Evolutionary conservation across 345 rosid species (phyloP), one percentile per base, ranked within the genome.

Genomic region (Eucalyptus cladocalyx): DNA sequence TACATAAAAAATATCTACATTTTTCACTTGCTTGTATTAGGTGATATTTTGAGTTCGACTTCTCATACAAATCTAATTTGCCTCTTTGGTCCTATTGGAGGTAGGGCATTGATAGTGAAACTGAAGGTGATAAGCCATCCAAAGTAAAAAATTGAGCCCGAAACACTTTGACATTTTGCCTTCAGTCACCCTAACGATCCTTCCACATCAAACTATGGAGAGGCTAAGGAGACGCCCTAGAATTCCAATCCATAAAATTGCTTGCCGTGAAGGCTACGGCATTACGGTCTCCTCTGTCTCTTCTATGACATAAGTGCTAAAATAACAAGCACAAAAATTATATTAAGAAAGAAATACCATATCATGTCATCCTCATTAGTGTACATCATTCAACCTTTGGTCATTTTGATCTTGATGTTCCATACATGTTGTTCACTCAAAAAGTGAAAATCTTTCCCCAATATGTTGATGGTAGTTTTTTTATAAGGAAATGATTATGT

Each of bases 1-100:
- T 16, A 6, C 21, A 2, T 7, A 0, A 0, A 60, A 65, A n/a
- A n/a, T 6, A n/a, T 65, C 76, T n/a, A n/a, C 18, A 65, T 15
- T n/a, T 65, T 65, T 65, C 76, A 15, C 37, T n/a, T 60, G 4
- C n/a, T 28, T 60, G 32, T 60, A 60, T 60, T 60, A 28, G 4
- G 32, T 28, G 2, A 60, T 60, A 11, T 60, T 30, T 60, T 4
- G 8, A 26, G 67, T 12, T 4, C 32, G 7, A 60, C n/a, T 11
- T 28, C 67, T 11, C 32, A 26, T 0, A 60, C 12, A 6, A 32
- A 28, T 60, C 32, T 1, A 60, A 60, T 60, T 60, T 60, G 15
- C 32, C 13, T 60, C 67, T 28, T 60, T 26, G 67, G n/a, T 60
- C 67, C n/a, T 0, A 26, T 60, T 60, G 0, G 0, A 28, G 67